These are phyloP conservation scores for Alternaria rosae DNA, from an alignment of 2,329 filamentous ascomycete genomes.

Conservation along the genomic window DNA sequence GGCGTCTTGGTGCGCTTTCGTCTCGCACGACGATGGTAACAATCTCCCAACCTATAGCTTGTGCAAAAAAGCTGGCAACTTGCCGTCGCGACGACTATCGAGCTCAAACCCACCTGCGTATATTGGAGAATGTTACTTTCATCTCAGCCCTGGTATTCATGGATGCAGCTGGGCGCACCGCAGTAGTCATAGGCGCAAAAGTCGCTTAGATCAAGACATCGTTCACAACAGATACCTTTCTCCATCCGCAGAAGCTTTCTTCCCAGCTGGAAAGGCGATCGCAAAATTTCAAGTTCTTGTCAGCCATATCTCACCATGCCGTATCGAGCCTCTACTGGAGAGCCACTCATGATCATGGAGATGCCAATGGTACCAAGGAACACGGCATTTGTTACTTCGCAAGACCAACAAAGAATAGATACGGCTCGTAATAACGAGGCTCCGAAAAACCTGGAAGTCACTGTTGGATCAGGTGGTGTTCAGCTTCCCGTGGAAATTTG, in stretches of 20 bases:
- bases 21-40: neutral
- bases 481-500: neutral
- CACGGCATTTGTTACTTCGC: neutral
- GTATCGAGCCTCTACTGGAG: neutral
- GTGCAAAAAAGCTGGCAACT: neutral
- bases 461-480: neutral
- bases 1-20: neutral
- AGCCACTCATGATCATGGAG: neutral
- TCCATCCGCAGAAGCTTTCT: neutral
- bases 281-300: fast-evolving
- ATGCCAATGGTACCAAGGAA: neutral
- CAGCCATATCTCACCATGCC: neutral
- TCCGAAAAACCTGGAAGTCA: fast-evolving
- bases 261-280: fast-evolving
- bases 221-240: neutral
- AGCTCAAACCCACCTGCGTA: neutral
- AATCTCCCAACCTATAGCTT: neutral
- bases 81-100: neutral
- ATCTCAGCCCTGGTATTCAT: neutral
- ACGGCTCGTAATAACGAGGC: neutral
- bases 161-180: neutral
- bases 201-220: neutral
- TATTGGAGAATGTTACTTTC: neutral
- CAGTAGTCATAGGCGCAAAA: fast-evolving
- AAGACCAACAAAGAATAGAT: fast-evolving